Evolutionary conservation across 371 early-diverging fungal genomes (phyloP), one percentile per base, ranked within the genome.

Genomic region (Mucor indicus): DNA sequence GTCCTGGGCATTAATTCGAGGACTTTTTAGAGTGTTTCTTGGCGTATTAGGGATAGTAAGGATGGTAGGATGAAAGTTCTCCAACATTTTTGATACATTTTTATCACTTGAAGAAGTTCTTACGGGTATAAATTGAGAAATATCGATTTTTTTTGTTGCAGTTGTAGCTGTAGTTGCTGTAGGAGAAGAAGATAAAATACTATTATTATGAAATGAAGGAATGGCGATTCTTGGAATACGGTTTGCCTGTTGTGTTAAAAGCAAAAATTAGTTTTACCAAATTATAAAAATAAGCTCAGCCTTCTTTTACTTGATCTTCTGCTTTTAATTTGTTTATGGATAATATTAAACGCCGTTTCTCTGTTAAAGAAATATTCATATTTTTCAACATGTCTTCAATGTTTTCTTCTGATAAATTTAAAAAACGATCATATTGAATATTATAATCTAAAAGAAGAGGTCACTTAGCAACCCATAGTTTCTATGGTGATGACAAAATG

Each of bases 51-150:
- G 31, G 22, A 20, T 39, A 8, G 9, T 20, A n/a, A n/a, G n/a
- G 12, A 33, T 42, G 23, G 29, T 29, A 23, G 60, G 60, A 11
- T 55, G 45, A 38, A 60, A 60, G 11, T 50, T 38, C 30, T 54
- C 60, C 12, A 60, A 21, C 17, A 60, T 45, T 30, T 50, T 54
- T 1, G 50, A 42, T 13, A 60, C 48, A 46, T 47, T 55, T 5
- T 42, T 24, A 19, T 50, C 60, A 37, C 30, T 55, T 15, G 60
- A 60, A 33, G 55, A 54, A 13, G 60, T 60, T 27, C 60, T 50
- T 50, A 50, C 55, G 60, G 60, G 60, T 60, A 60, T 60, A 55
- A 23, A 55, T 46, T 54, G 60, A 24, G 38, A 50, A 20, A 60
- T 60, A 43, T 60, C 50, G 27, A 60, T 50, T 27, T 43, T 37